Evolutionary conservation across 1,139 yeast species (phyloP).

Genomic region (Kluyveromyces sp.): DNA sequence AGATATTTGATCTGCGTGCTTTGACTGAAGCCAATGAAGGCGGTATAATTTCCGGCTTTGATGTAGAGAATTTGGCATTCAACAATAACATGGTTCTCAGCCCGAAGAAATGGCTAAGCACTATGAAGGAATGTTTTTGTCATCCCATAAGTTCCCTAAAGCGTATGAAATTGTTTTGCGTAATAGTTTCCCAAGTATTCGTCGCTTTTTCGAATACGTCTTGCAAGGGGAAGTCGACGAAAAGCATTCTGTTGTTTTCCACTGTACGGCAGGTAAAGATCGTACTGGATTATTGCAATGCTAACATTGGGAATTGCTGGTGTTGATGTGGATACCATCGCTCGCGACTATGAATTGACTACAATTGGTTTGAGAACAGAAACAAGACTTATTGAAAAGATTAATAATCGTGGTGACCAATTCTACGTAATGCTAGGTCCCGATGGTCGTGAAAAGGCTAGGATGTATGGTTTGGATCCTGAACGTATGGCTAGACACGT

Average conservation of each 20-base stretch:
- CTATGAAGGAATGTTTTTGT: conserved; percentile 48
- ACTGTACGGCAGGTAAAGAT: conserved; percentile 85
- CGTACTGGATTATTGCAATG: conserved; percentile 75
- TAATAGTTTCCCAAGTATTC: conserved; percentile 41
- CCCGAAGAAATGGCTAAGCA: conserved; percentile 53
- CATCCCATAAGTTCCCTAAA: conserved; percentile 55
- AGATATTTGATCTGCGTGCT: conserved; percentile 66
- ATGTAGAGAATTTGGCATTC: conserved; percentile 51
- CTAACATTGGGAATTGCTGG: conserved; percentile 55
- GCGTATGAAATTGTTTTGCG: conserved; percentile 57
- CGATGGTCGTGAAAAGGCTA: conserved; percentile 10
- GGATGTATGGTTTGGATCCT: conserved; percentile 15
- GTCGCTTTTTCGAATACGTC: conserved; percentile 43
- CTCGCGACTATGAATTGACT: conserved; percentile 70
- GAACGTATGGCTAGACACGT: conserved; percentile 39
- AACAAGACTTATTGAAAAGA: conserved; percentile 30
- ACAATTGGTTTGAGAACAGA: conserved; percentile 55
- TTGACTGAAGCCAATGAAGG: conserved; percentile 47
- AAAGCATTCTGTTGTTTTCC: conserved; percentile 41
- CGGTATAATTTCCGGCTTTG: conserved; percentile 42
- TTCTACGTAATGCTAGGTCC: conserved; percentile 14
- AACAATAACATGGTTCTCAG: conserved; percentile 50
- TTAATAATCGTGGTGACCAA: conserved; percentile 16
- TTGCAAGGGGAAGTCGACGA: conserved; percentile 45
- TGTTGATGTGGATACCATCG: conserved; percentile 56